phyloP scores from a whole-genome alignment of 441 rosid genomes.

The Sinapis alba region DNA sequence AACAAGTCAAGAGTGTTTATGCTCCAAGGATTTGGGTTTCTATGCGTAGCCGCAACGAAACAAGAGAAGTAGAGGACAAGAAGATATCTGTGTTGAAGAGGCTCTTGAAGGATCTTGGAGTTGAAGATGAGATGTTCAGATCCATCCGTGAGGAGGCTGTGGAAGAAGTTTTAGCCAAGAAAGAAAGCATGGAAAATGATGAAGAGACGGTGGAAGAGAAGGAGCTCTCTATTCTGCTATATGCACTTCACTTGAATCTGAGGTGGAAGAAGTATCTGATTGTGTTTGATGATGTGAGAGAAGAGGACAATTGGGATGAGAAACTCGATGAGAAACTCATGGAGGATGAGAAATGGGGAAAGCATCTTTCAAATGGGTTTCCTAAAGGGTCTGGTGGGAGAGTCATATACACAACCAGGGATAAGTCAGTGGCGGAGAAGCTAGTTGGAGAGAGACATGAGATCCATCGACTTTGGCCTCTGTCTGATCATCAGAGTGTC shows the following conservation, averaged over 20 bases:
- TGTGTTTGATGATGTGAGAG: conserved; percentile 48
- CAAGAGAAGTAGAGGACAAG: not conserved
- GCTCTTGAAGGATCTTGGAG: conserved; percentile 44
- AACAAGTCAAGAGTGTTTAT: conserved; percentile 34
- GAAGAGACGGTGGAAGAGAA: not conserved
- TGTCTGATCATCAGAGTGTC: conserved; percentile 38
- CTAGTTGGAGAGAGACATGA: conserved; percentile 42
- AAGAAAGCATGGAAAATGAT: not conserved
- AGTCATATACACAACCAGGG: conserved; percentile 50
- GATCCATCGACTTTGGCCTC: conserved; percentile 41
- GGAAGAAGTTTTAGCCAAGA: not conserved
- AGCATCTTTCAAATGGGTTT: conserved; percentile 37
- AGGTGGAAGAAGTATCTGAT: conserved; percentile 54
- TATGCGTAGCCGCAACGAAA: not conserved
- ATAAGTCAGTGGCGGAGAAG: conserved; percentile 16
- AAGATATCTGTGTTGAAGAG: conserved; percentile 30
- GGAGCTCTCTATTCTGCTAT: conserved; percentile 30
- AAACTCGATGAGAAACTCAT: conserved; percentile 3
- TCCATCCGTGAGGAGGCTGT: not conserved
- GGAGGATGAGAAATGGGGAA: conserved; percentile 23
- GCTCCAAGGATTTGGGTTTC: conserved; percentile 45
- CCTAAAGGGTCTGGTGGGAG: conserved; percentile 53
- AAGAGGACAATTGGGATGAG: conserved; percentile 35
- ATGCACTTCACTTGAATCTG: conserved; percentile 42
- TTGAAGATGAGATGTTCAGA: not conserved